Base-by-base conservation (phyloP, 2,329 filamentous ascomycete genomes). In the Fusarium xylarioides region DNA sequence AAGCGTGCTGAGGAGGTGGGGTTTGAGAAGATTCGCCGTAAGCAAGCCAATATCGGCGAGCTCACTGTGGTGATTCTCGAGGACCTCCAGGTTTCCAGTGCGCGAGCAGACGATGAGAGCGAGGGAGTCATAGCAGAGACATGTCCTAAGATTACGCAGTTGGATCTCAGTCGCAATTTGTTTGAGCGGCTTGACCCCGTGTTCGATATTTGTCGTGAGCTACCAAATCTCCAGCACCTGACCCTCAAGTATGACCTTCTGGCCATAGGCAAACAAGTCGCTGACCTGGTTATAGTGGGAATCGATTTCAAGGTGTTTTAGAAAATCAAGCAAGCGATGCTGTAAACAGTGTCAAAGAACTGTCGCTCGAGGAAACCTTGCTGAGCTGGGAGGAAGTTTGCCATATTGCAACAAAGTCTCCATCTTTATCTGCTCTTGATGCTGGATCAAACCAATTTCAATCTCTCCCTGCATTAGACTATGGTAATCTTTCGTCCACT, bases 1-100 rank as follows among this genome's bases (percentile, higher is more conserved):
- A 98, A 98, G 82, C 89, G 95, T 23, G 95, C 94, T 10, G 93
- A 98, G 83, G 95, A 98, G 83, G 90, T 98, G 38, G 96, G 96
- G 35, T 98, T 98, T 76, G 95, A 97, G 75, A 98, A 98, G 85
- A 94, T 98, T 74, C 90, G 92, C 47, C 88, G 88, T 74, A 90
- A 95, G 82, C 91, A 97, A 78, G 92, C 95, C 75, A 86, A 92
- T 78, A 85, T 98, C 37, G 86, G 91, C 61, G 93, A 96, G 76
- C 87, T 98, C 67, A 91, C 88, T 74, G 91, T 95, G 62, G 91
- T 97, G 55, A 90, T 98, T 43, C 86, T 99, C 12, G 95, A 98
- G 82, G 91, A 92, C 19, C 83, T 94, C 78, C 86, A 89, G 56
- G 88, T 98, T 70, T 82, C 79, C 15, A 78, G 74, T 37, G 81